Evolutionary conservation across 768 basidiomycete genomes (phyloP).

Genomic region (Agrocybe praecox): DNA sequence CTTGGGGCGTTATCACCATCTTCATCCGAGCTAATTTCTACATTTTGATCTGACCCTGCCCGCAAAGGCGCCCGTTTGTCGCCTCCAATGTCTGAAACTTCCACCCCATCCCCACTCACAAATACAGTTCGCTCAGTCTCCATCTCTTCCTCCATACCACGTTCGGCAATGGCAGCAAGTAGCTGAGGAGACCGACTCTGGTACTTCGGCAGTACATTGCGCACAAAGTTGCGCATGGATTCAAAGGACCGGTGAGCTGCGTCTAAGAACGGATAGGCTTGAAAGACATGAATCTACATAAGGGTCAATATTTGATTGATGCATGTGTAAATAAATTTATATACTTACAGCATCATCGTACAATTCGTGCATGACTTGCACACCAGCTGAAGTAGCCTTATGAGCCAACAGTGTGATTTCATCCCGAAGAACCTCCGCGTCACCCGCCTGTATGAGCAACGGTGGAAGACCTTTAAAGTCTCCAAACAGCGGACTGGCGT

Average conservation of each 20-base stretch:
- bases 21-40: constrained; percentile 18
- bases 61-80: constrained; percentile 3
- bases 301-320: not conserved
- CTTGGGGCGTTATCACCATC: constrained; percentile 46
- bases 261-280: constrained; percentile 80
- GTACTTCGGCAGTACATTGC: constrained; percentile 54
- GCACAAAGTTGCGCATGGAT: constrained; percentile 73
- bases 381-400: constrained; percentile 88
- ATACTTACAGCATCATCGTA: constrained; percentile 86
- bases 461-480: constrained; percentile 87
- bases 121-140: constrained; percentile 65
- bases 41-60: not conserved
- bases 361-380: constrained; percentile 83
- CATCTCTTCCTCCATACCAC: constrained; percentile 68
- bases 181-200: constrained; percentile 52
- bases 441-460: constrained; percentile 88
- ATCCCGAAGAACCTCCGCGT: constrained; percentile 94
- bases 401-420: constrained; percentile 91
- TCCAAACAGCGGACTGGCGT: constrained; percentile 94
- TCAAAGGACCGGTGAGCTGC: constrained; percentile 66
- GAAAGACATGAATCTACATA: constrained; percentile 85
- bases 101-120: constrained; percentile 76
- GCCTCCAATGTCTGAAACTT: constrained; percentile 38
- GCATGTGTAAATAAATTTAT: not conserved
- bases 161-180: constrained; percentile 58